Conservation (phyloP, 2,329 filamentous ascomycete species). For the Alternaria burnsii region DNA sequence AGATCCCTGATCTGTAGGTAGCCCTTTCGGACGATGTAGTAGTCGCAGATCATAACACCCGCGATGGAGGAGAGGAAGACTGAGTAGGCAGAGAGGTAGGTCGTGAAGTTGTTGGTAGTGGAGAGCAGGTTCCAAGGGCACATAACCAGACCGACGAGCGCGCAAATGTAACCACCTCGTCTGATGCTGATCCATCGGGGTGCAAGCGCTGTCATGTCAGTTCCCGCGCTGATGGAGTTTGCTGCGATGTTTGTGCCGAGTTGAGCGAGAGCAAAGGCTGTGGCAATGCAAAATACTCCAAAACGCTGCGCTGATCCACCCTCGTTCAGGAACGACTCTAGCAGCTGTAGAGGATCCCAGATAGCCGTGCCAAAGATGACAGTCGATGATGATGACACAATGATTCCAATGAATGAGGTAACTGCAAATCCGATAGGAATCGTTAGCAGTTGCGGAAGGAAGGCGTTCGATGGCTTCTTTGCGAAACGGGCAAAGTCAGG, state of each 20-base stretch:
- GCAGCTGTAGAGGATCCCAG: constrained; percentile 54
- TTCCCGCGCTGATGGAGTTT: constrained; percentile 84
- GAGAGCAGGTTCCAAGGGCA: constrained; percentile 85
- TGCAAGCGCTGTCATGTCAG: constrained; percentile 81
- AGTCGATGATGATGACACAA: constrained; percentile 57
- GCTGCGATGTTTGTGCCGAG: constrained; percentile 88
- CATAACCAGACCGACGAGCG: constrained; percentile 80
- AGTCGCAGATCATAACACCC: constrained; percentile 88
- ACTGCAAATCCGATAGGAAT: constrained; percentile 63
- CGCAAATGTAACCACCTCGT: constrained; percentile 86
- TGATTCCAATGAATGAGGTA: constrained; percentile 79
- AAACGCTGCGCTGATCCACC: constrained; percentile 53
- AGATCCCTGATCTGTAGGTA: constrained; percentile 81
- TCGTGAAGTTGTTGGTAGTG: constrained; percentile 82
- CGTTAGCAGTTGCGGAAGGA: constrained; percentile 77
- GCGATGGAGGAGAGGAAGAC: constrained; percentile 94
- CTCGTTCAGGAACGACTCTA: constrained; percentile 54
- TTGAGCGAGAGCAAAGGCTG: constrained; percentile 71
- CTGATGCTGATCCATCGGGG: constrained; percentile 85
- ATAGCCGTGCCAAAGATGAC: constrained; percentile 55
- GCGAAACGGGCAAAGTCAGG: constrained; percentile 89
- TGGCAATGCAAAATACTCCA: constrained; percentile 64
- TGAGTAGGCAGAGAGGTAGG: constrained; percentile 89
- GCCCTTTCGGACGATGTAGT: constrained; percentile 84
- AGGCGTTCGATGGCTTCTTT: constrained; percentile 74